phyloP scores from a whole-genome alignment of 176 grass and related monocot genomes.

The maize (Zea mays) region Zm-B73-REFERENCE-NAM-5.0 NC_050104.1:143007001-143007500 shows the following conservation, averaged over 20 bases:
- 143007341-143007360: conserved; percentile 25
- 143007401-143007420: not conserved
- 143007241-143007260: conserved; percentile 18
- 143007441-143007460: not conserved
- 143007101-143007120: not conserved
- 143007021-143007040: conserved; percentile 49
- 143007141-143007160: not conserved
- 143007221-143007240: conserved; percentile 16
- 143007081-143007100: conserved; percentile 10
- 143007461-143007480: not conserved
- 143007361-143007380: not conserved
- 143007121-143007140: not conserved
- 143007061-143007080: conserved; percentile 34
- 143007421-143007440: not conserved
- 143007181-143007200: conserved; percentile 20
- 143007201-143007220: conserved; percentile 29
- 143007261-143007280: conserved; percentile 24
- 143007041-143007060: conserved; percentile 1
- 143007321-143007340: conserved; percentile 27
- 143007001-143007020: conserved; percentile 42
- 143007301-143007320: conserved; percentile 40
- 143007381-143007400: not conserved
- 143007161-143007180: conserved; percentile 32
- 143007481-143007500: not conserved
- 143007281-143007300: conserved; percentile 29